phyloP scores from a whole-genome alignment of 768 basidiomycete species.

The Austroboletus festivus region DNA sequence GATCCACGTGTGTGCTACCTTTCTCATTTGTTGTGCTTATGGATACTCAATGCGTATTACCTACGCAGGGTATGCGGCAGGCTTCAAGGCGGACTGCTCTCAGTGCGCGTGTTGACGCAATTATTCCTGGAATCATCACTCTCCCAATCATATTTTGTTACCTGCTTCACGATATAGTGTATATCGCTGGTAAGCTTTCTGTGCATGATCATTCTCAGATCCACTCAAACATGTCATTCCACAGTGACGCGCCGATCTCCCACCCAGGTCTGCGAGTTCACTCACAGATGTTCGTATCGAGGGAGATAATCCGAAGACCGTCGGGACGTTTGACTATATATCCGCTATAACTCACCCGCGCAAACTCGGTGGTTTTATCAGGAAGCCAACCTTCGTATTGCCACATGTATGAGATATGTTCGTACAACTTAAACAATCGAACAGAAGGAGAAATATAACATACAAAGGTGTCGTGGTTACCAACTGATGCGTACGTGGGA shows the following conservation, averaged over 20 bases:
- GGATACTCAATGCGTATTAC: neutral
- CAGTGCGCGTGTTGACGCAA: constrained; percentile 58
- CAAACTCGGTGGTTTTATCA: constrained; percentile 31
- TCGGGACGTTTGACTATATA: constrained; percentile 42
- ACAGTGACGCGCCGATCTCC: constrained; percentile 59
- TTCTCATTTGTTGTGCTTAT: neutral
- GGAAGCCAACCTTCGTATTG: constrained; percentile 43
- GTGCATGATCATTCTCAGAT: too few relatives aligned
- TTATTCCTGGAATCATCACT: constrained; percentile 43
- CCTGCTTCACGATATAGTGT: constrained; percentile 65
- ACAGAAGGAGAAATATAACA: neutral
- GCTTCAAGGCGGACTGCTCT: constrained; percentile 65
- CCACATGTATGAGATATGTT: constrained; percentile 45
- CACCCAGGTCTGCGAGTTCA: too few relatives aligned
- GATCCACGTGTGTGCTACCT: constrained; percentile 39
- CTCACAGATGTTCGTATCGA: constrained; percentile 49
- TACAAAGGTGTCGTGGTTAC: constrained; percentile 75
- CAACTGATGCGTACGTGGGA: constrained; percentile 68
- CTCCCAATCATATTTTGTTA: constrained; percentile 43
- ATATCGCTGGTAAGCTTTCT: constrained; percentile 1
- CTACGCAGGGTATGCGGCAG: constrained; percentile 57
- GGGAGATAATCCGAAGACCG: constrained; percentile 46
- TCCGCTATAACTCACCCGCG: constrained; percentile 43
- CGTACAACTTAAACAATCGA: constrained; percentile 39
- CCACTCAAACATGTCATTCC: neutral